Percentiles rank a stretch among this genome's conserved stretches.
These are phyloP conservation scores for Leccinum olivaceopallidum DNA, from an alignment of 768 basidiomycete species.

Conservation along the genomic window DNA sequence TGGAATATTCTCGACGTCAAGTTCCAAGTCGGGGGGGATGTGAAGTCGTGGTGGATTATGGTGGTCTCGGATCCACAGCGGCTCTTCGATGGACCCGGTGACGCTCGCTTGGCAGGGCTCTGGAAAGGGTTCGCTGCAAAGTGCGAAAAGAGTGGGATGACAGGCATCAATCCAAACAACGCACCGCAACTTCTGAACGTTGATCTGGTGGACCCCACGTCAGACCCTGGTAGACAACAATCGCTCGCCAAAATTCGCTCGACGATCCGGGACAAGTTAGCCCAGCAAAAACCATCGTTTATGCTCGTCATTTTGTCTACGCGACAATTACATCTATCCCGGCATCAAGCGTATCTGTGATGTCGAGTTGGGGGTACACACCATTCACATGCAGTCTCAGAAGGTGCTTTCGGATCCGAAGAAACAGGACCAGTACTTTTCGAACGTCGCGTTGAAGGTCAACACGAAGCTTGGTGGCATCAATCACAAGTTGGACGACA, in stretches of 20 bases:
- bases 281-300: conserved; percentile 47
- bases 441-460: conserved; percentile 79
- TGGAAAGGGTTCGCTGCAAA: conserved; percentile 56
- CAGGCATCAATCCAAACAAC: conserved; percentile 49
- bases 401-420: conserved; percentile 57
- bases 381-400: conserved; percentile 65
- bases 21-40: conserved; percentile 55
- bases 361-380: conserved; percentile 70
- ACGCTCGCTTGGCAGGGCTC: conserved; percentile 37
- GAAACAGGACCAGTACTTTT: conserved; percentile 79
- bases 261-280: conserved; percentile 36
- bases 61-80: conserved; percentile 53
- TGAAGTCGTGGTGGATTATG: conserved; percentile 66
- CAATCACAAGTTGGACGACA: conserved; percentile 70
- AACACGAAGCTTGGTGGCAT: conserved; percentile 83
- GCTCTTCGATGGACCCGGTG: conserved; percentile 39
- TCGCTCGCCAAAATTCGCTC: conserved; percentile 45
- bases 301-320: conserved; percentile 69
- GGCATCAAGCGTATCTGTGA: conserved; percentile 80
- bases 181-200: conserved; percentile 40
- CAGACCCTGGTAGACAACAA: conserved; percentile 37
- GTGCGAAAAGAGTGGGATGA: conserved; percentile 60
- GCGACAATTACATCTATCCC: conserved; percentile 78
- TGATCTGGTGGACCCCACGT: neutral
- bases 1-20: conserved; percentile 80